Evolutionary conservation across 305 asterid species (phyloP).

Genomic region (Coffea humblotiana): DNA sequence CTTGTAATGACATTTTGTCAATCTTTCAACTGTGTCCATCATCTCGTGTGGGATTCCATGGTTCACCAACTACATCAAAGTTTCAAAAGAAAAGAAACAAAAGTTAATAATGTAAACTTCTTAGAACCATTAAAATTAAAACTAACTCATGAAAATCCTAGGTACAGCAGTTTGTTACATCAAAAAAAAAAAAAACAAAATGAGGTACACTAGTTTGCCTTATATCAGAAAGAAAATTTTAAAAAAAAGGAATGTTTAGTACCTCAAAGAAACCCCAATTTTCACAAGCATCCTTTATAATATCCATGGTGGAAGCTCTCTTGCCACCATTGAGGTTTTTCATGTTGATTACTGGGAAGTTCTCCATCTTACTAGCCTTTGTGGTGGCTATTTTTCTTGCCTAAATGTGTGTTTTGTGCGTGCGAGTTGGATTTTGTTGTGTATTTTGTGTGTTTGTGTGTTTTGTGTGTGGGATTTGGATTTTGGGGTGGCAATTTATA

Average conservation of each 20-base stretch:
- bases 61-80: conserved; percentile 45
- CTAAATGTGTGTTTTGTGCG: neutral
- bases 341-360: conserved; percentile 67
- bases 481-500: no score
- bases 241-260: neutral
- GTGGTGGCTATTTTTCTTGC: conserved; percentile 11
- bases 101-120: neutral
- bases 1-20: conserved; percentile 73
- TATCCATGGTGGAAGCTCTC: conserved; percentile 56
- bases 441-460: no score
- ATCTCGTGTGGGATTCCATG: conserved; percentile 70
- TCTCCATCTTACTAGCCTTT: conserved; percentile 4
- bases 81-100: neutral
- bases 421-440: no score
- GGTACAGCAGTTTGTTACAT: no score
- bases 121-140: no score
- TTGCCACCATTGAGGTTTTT: conserved; percentile 62
- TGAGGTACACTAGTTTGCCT: no score
- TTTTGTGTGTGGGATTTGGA: no score
- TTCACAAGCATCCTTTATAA: conserved; percentile 73
- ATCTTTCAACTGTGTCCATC: conserved; percentile 69
- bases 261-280: conserved; percentile 99
- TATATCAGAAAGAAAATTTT: no score
- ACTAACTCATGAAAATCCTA: no score
- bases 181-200: neutral